Conservation (phyloP, 2,329 filamentous ascomycete genomes). For the Lecanicillium sp. region DNA sequence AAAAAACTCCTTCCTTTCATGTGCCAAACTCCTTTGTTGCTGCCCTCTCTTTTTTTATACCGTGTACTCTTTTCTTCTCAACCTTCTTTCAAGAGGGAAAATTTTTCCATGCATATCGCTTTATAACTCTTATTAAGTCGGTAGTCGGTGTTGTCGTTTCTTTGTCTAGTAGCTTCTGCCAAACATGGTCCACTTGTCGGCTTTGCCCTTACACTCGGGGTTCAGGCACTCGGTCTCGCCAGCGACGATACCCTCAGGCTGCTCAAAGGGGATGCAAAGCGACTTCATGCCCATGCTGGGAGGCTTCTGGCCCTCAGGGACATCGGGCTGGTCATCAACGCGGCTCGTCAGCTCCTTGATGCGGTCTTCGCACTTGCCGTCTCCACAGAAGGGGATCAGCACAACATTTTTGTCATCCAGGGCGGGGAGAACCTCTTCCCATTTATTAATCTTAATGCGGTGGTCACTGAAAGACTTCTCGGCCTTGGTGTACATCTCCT, state of each 20-base stretch:
- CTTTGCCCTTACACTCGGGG: constrained; percentile 69
- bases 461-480: constrained; percentile 72
- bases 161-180: constrained; percentile 57
- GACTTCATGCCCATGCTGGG: constrained; percentile 60
- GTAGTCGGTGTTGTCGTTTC: too few relatives aligned
- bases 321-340: constrained; percentile 51
- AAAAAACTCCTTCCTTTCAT: background rate
- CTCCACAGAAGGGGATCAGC: constrained; percentile 83
- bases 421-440: constrained; percentile 84
- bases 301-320: constrained; percentile 44
- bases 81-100: too few relatives aligned
- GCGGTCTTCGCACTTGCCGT: constrained; percentile 76
- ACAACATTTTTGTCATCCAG: constrained; percentile 90
- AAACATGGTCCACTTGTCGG: constrained; percentile 89
- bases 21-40: background rate
- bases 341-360: constrained; percentile 89
- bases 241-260: constrained; percentile 69
- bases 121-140: background rate
- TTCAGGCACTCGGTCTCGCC: constrained; percentile 88
- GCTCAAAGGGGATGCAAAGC: constrained; percentile 69
- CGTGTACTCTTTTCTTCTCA: too few relatives aligned
- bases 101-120: background rate
- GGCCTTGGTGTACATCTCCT: constrained; percentile 70
- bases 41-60: background rate
- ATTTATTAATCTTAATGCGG: constrained; percentile 72